Conservation (phyloP, 306 rosid genomes). For the Cicer arietinum region DNA sequence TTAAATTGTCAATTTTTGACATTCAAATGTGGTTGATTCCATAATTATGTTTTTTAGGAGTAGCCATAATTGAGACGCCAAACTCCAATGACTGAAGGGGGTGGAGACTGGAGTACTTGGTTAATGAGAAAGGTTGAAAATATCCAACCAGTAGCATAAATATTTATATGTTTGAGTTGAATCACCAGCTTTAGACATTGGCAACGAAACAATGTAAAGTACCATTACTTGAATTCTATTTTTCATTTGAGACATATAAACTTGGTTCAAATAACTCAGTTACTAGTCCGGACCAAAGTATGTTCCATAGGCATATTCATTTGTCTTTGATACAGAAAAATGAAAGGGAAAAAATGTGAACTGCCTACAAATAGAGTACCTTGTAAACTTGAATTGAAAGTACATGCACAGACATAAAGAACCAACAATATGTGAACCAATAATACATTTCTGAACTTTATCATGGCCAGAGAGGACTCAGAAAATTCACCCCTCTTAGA, state of each 20-base stretch:
- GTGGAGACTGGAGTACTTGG: too few species aligned
- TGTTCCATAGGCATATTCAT: background rate
- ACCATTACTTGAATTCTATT: background rate
- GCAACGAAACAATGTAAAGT: too few species aligned
- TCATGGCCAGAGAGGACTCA: conserved; percentile 18
- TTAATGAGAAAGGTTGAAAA: too few species aligned
- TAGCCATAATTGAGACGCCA: too few species aligned
- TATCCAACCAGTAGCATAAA: too few species aligned
- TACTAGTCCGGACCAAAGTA: background rate
- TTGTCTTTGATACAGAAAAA: conserved; percentile 11
- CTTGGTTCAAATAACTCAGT: background rate
- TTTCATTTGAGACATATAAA: background rate
- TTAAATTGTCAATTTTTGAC: too few species aligned
- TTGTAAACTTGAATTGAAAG: conserved; percentile 26
- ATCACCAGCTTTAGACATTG: too few species aligned
- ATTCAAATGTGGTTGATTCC: too few species aligned
- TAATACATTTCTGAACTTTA: conserved; percentile 2
- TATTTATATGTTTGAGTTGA: too few species aligned
- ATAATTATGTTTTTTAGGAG: too few species aligned
- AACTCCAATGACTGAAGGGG: too few species aligned
- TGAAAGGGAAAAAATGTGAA: background rate
- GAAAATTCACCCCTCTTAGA: conserved; percentile 9
- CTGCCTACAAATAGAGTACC: background rate
- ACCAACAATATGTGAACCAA: conserved; percentile 23
- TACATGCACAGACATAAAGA: conserved; percentile 29